phyloP scores from a whole-genome alignment of 129 eudicot species.

The Apium graveolens region DNA sequence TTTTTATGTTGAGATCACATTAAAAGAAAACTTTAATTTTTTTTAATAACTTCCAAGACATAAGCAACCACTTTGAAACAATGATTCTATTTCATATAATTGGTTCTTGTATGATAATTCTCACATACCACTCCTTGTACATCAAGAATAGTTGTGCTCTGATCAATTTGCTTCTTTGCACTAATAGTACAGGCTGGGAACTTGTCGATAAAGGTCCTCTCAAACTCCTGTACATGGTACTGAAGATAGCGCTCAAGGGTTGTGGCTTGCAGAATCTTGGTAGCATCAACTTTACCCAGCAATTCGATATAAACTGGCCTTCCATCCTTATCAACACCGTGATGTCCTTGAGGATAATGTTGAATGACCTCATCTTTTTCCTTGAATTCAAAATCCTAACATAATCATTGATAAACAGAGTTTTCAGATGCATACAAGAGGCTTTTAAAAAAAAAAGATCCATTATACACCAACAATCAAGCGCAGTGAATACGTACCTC shows the following conservation, averaged over 20 bases:
- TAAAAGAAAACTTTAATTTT: neutral
- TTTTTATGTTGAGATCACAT: neutral
- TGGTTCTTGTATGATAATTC: too few relatives aligned
- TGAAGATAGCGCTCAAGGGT: conserved; percentile 37
- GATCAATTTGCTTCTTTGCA: conserved; percentile 30
- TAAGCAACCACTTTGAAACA: neutral
- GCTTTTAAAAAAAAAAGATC: neutral
- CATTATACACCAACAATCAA: neutral
- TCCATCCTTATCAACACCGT: conserved; percentile 58
- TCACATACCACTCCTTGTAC: conserved; percentile 53
- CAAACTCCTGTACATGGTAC: conserved; percentile 56
- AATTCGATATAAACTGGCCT: conserved; percentile 54
- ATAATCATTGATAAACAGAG: conserved; percentile 1
- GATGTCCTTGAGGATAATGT: conserved; percentile 52
- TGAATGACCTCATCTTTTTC: conserved; percentile 38
- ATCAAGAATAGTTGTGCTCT: conserved; percentile 51
- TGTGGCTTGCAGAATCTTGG: conserved; percentile 38
- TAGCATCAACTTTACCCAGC: conserved; percentile 37
- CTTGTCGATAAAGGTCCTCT: conserved; percentile 34
- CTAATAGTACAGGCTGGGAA: conserved; percentile 51
- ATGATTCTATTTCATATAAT: neutral
- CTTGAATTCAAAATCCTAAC: conserved; percentile 39
- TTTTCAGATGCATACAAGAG: neutral
- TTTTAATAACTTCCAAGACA: neutral
- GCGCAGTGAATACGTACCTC: conserved; percentile 25